Conservation (phyloP, 2,329 filamentous ascomycete species). For the Calonectria multiphialidica region DNA sequence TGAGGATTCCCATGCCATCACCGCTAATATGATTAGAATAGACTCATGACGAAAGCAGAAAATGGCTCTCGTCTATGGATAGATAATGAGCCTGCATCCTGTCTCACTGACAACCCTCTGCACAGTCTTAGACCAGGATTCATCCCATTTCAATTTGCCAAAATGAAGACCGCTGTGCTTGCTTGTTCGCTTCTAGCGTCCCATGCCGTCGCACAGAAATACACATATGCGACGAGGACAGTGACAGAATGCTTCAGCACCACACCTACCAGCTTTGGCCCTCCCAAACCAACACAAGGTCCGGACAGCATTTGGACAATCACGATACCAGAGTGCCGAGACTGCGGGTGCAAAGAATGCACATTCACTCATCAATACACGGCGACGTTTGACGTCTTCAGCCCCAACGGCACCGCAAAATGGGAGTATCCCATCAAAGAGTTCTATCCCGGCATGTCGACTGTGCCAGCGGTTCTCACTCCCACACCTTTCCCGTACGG, state of each 20-base stretch:
- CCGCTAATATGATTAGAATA: not conserved
- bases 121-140: conserved; percentile 19
- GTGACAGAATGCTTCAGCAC: conserved; percentile 42
- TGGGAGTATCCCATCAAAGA: conserved; percentile 40
- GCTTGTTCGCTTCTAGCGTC: conserved; percentile 22
- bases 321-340: conserved; percentile 40
- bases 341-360: conserved; percentile 37
- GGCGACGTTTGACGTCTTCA: conserved; percentile 40
- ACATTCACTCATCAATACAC: conserved; percentile 40
- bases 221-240: conserved; percentile 40
- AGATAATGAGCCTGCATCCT: conserved; percentile 22
- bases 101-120: conserved; percentile 26
- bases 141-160: not conserved
- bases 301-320: conserved; percentile 37
- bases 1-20: not conserved
- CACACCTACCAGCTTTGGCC: conserved; percentile 38
- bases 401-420: conserved; percentile 30
- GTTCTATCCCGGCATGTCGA: conserved; percentile 43
- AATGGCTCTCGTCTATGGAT: not conserved
- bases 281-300: conserved; percentile 37
- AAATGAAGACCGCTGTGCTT: conserved; percentile 34
- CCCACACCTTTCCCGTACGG: conserved; percentile 38
- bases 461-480: conserved; percentile 31
- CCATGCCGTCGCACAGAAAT: conserved; percentile 34
- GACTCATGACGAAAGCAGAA: not conserved